These are phyloP conservation scores for Coniferiporia sulphurascens DNA, from an alignment of 1,284 basidiomycete species.

Conservation along the genomic window DNA sequence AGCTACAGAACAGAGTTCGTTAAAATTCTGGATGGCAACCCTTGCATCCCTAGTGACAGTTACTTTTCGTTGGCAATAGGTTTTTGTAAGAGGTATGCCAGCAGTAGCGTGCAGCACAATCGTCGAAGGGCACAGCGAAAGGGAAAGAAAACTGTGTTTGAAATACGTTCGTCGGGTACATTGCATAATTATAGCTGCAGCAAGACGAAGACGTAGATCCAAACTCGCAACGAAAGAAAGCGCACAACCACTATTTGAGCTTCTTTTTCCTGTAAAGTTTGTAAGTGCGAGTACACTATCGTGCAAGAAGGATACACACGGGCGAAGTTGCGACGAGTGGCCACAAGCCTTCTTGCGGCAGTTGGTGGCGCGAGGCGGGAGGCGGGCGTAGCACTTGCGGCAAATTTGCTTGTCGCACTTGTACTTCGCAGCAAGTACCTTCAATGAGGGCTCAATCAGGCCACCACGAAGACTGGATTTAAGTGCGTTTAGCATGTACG, in stretches of 20 bases:
- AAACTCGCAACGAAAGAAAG: not conserved
- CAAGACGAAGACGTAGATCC: not conserved
- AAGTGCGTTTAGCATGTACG: not conserved
- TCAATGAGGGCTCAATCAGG: slow-evolving; percentile 98
- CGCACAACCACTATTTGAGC: slow-evolving; percentile 60
- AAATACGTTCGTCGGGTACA: slow-evolving; percentile 4
- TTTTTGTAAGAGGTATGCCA: too few relatives aligned
- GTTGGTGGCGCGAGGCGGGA: slow-evolving; percentile 98
- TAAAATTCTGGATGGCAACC: too few relatives aligned
- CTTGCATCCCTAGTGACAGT: too few relatives aligned
- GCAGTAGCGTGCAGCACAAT: too few relatives aligned
- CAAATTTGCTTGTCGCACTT: slow-evolving; percentile 99
- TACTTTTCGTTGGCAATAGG: too few relatives aligned
- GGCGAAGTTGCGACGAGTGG: slow-evolving; percentile 93
- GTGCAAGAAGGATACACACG: slow-evolving; percentile 48
- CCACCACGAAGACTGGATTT: slow-evolving; percentile 85
- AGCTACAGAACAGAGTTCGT: too few relatives aligned
- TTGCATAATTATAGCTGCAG: not conserved
- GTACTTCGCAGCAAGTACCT: slow-evolving; percentile 94
- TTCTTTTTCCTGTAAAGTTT: slow-evolving; percentile 75
- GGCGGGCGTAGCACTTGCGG: slow-evolving; percentile 99
- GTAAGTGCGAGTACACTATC: not conserved
- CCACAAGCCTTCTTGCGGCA: slow-evolving; percentile 93
- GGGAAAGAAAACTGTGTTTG: slow-evolving; percentile 4
- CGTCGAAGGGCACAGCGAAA: not conserved